Percentiles rank a stretch among this genome's conserved stretches.
Evolutionary conservation across 176 grass and related monocot species (phyloP).

Genomic region (Triticum aestivum): DNA sequence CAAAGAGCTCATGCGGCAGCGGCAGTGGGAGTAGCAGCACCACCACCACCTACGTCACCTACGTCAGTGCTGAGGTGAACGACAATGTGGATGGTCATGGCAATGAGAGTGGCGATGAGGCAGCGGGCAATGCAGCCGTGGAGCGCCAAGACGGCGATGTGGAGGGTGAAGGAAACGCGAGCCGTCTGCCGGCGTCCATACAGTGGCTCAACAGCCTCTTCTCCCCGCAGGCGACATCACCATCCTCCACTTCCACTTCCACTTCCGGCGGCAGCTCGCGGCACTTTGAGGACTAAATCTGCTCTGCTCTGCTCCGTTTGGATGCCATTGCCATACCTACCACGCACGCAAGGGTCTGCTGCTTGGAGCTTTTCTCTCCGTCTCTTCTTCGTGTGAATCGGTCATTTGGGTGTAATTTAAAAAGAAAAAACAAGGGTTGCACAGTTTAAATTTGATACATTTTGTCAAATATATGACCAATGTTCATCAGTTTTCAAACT

Average conservation of each 20-base stretch:
- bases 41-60: slow-evolving; percentile 12
- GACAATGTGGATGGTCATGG: slow-evolving; percentile 23
- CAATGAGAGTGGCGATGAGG: slow-evolving; percentile 10
- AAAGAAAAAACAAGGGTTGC: neutral
- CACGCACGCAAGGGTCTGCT: neutral
- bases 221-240: neutral
- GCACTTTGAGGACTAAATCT: slow-evolving; percentile 27
- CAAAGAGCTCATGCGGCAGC: slow-evolving; percentile 43
- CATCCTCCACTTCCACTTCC: neutral
- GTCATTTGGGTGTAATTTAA: neutral
- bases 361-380: slow-evolving; percentile 2
- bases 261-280: slow-evolving; percentile 33
- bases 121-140: slow-evolving; percentile 9
- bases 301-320: neutral
- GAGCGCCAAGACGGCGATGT: slow-evolving; percentile 14
- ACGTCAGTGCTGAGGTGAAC: neutral
- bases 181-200: slow-evolving; percentile 26
- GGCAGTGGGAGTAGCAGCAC: slow-evolving; percentile 17
- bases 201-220: slow-evolving; percentile 40
- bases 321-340: too few relatives aligned
- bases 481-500: neutral
- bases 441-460: neutral
- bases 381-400: neutral
- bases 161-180: slow-evolving; percentile 10
- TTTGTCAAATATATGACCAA: neutral